These are phyloP conservation scores for Lasiodiplodia sp. DNA, from an alignment of 2,329 filamentous ascomycete genomes.

Conservation along the genomic window DNA sequence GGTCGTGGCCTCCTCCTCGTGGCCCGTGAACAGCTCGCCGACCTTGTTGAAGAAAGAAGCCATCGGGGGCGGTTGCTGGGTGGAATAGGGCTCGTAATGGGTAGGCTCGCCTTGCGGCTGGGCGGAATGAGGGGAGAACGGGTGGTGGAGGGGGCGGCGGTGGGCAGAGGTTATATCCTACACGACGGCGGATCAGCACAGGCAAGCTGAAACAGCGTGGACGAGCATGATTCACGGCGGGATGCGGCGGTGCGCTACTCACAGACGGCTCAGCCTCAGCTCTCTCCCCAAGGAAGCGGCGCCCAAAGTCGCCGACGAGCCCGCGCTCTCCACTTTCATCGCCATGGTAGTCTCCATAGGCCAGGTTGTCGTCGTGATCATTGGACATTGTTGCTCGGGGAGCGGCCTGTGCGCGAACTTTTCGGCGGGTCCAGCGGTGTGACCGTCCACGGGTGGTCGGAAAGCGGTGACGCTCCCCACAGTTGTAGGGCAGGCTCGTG, in stretches of 20 bases:
- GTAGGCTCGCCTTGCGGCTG: conserved; percentile 26
- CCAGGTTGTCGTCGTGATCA: conserved; percentile 58
- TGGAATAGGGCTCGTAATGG: conserved; percentile 33
- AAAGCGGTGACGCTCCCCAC: conserved; percentile 27
- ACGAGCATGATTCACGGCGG: conserved; percentile 15
- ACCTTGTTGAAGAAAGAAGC: conserved; percentile 63
- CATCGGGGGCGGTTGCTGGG: conserved; percentile 37
- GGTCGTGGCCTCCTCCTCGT: conserved; percentile 2
- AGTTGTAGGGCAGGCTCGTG: conserved; percentile 25
- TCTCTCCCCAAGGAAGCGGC: conserved; percentile 49
- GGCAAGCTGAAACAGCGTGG: conserved; percentile 22
- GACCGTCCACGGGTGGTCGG: conserved; percentile 21
- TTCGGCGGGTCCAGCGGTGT: conserved; percentile 29
- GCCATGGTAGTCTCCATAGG: conserved; percentile 61
- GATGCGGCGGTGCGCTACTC: conserved; percentile 25
- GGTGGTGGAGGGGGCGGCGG: background rate
- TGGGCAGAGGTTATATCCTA: conserved; percentile 10
- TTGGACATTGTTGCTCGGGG: conserved; percentile 11
- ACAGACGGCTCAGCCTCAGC: conserved; percentile 29
- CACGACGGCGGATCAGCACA: conserved; percentile 23
- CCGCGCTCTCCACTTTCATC: conserved; percentile 55
- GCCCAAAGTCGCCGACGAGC: conserved; percentile 61
- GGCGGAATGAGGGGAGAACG: conserved; percentile 16
- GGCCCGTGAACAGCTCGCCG: conserved; percentile 45
- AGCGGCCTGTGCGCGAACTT: conserved; percentile 22